These are phyloP conservation scores for Ambrosia trifida DNA, from an alignment of 129 eudicot species.

Conservation along the genomic window DNA sequence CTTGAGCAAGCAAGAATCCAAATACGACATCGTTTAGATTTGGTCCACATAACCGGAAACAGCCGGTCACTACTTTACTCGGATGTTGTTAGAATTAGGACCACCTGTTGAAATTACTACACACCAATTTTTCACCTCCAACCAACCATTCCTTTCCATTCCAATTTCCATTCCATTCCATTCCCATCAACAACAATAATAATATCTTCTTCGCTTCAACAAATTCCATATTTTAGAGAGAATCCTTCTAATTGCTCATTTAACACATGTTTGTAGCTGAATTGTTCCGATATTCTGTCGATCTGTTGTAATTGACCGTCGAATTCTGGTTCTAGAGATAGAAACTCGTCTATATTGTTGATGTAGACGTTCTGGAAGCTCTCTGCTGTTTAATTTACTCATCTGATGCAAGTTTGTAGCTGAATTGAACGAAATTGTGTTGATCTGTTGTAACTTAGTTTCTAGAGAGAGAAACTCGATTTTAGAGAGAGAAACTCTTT, in stretches of 20 bases:
- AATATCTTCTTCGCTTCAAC: constrained; percentile 31
- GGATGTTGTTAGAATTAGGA: constrained; percentile 34
- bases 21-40: constrained; percentile 24
- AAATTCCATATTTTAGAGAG: constrained; percentile 30
- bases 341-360: constrained; percentile 23
- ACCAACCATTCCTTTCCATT: neutral
- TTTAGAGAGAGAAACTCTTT: constrained; percentile 31
- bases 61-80: constrained; percentile 32
- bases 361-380: constrained; percentile 24
- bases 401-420: neutral
- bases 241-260: constrained; percentile 20
- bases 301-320: neutral
- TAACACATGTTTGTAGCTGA: neutral
- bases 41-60: constrained; percentile 38
- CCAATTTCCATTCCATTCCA: neutral
- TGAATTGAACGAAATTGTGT: constrained; percentile 5
- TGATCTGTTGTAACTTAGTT: constrained; percentile 18
- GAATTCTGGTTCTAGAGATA: constrained; percentile 27
- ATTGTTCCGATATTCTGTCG: neutral
- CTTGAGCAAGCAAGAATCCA: constrained; percentile 11
- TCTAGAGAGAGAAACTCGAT: neutral
- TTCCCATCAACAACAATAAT: neutral
- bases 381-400: constrained; percentile 7
- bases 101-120: constrained; percentile 46
- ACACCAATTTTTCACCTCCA: constrained; percentile 38